Base-by-base conservation (phyloP, 2,329 filamentous ascomycete genomes). In the Exophiala spinifera region DNA sequence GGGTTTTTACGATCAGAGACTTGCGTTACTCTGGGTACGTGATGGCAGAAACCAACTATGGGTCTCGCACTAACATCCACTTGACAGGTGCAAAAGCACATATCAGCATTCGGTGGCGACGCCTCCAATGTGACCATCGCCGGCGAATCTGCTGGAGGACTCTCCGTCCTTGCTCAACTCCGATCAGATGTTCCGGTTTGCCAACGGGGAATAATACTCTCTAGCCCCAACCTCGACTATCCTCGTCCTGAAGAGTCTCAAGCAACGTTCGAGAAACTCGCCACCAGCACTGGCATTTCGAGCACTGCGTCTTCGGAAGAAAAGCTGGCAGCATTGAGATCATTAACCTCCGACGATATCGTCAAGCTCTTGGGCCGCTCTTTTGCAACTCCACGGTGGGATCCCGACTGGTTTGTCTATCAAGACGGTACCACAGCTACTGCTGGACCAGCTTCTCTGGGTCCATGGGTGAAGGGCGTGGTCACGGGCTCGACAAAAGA, bases 71-170 rank as follows among this genome's bases (percentile, higher is more conserved):
- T 31, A 31, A 31, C 25, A 31, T 31, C 25, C 8, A 31, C 8
- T 5, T 31, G 25, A 10, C 25, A 46, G 44, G 66, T 74, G 10
- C 65, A 67, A 13, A 66, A 67, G 23, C 68, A 75, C 53, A 74
- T 75, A 31, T 59, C 51, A 4, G 66, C 66, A 25, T 75, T 75
- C 56, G 71, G 72, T 6, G 72, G 73, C 8, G 72, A 74, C 46
- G 66, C 69, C 5, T 62, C 66, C 0, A 69, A 70, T 49, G 66
- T 74, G 39, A 69, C 67, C 39, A 56, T 71, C 8, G 65, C 72
- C 14, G 77, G 78, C 14, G 72, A 79, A 59, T 76, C 73, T 46
- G 76, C 75, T 4, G 78, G 78, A 23, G 76, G 71, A 2, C 80
- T 50, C 23, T 53, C 53, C n/a, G 49, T 56, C 13, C 80, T 57